These are phyloP conservation scores for Morella rubra DNA, from an alignment of 306 rosid species.

Conservation along the genomic window DNA sequence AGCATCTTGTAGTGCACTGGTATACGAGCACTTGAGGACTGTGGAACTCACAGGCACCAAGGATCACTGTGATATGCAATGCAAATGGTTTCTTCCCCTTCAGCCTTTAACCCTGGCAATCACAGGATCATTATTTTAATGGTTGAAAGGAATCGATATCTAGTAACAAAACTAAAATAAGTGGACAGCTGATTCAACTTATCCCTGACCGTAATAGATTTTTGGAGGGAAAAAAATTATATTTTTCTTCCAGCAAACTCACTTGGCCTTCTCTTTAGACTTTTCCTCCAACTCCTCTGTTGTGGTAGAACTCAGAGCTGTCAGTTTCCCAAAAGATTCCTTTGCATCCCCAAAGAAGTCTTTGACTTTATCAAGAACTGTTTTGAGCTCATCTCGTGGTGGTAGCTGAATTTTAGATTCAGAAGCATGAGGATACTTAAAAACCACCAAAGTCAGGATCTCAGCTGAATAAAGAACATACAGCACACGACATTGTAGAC, in stretches of 20 bases:
- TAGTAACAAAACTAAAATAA: not conserved
- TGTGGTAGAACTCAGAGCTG: constrained; percentile 39
- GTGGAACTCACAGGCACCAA: constrained; percentile 16
- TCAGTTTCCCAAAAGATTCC: constrained; percentile 79
- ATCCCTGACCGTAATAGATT: not conserved
- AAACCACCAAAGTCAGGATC: not conserved
- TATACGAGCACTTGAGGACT: constrained; percentile 19
- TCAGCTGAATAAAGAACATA: constrained; percentile 7
- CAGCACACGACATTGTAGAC: constrained; percentile 9
- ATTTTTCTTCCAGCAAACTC: constrained; percentile 33
- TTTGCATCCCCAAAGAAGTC: constrained; percentile 89
- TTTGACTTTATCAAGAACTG: constrained; percentile 73
- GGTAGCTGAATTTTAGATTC: constrained; percentile 67
- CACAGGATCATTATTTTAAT: not conserved
- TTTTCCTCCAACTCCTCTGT: constrained; percentile 51
- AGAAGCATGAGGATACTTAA: constrained; percentile 24
- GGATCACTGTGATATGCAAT: constrained; percentile 30
- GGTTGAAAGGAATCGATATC: constrained; percentile 15
- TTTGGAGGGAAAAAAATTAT: not conserved
- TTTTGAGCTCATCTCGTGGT: constrained; percentile 74
- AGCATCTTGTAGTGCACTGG: constrained; percentile 22
- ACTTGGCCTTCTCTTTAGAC: constrained; percentile 51
- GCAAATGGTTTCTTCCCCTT: constrained; percentile 24
- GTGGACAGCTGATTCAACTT: not conserved
- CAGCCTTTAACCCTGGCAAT: constrained; percentile 47